A percentile compares a stretch with the other conserved stretches of the same genome.
These are phyloP conservation scores for Cutaneotrichosporon sp. DNA, from an alignment of 1,284 basidiomycete species.

Conservation along the genomic window DNA sequence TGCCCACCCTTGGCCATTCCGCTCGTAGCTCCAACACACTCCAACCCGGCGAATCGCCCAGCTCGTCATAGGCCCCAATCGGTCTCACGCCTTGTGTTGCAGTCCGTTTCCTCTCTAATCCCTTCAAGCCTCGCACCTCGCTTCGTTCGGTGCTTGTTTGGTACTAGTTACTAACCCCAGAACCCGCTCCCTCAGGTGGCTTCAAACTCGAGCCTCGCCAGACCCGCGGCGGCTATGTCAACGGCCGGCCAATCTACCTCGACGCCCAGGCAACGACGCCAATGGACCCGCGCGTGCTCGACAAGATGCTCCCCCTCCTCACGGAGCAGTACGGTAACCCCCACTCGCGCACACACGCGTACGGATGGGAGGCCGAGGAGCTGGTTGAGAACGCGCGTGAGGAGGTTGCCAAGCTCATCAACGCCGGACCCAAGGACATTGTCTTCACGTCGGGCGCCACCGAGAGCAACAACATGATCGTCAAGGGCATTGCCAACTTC, in stretches of 20 bases:
- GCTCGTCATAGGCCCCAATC: background rate
- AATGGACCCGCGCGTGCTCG: conserved; percentile 93
- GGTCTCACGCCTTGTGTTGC: background rate
- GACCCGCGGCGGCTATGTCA: conserved; percentile 61
- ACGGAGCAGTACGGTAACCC: conserved; percentile 99
- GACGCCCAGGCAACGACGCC: conserved; percentile 98
- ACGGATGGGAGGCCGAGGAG: conserved; percentile 97
- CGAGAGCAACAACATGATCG: conserved; percentile 96
- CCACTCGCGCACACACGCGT: conserved; percentile 95
- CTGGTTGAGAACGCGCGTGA: conserved; percentile 90
- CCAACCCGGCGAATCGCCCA: too few species aligned
- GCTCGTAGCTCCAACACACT: background rate
- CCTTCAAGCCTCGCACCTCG: background rate
- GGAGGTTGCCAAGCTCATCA: conserved; percentile 87
- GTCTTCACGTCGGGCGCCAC: conserved; percentile 98
- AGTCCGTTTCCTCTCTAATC: background rate
- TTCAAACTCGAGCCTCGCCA: conserved; percentile 73
- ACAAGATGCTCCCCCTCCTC: conserved; percentile 93
- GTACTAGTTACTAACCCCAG: background rate
- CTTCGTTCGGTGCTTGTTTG: too few species aligned
- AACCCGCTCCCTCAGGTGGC: background rate
- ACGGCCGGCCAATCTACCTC: conserved; percentile 82
- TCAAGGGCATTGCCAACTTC: conserved; percentile 96
- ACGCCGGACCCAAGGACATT: conserved; percentile 92
- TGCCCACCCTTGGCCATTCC: background rate